Percentiles rank a stretch among this genome's conserved stretches.
Conservation (phyloP, 495 filamentous ascomycete genomes). For the Talaromyces trachyspermus region DNA sequence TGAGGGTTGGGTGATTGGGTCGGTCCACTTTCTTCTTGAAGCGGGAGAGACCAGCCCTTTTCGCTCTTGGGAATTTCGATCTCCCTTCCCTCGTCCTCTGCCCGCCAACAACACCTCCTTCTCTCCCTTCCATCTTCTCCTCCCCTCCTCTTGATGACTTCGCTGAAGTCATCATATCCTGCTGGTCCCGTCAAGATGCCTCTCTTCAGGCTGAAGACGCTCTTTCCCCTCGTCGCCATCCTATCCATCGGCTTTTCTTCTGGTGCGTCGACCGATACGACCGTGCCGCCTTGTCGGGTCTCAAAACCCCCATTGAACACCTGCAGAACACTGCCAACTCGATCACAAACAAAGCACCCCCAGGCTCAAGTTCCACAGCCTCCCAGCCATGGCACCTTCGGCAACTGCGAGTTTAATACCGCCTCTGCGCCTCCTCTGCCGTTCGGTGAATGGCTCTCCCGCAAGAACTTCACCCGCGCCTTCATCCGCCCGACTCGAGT, state of each 20-base stretch:
- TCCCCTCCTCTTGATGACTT: conserved; percentile 13
- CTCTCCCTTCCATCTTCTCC: conserved; percentile 8
- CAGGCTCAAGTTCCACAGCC: conserved; percentile 16
- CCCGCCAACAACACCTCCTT: too few species aligned
- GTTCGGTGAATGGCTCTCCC: conserved; percentile 38
- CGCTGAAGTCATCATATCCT: conserved; percentile 12
- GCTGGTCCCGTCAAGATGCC: conserved; percentile 33
- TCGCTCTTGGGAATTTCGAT: too few species aligned
- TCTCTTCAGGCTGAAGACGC: conserved; percentile 37
- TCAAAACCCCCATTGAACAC: conserved; percentile 34
- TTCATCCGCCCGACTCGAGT: conserved; percentile 39
- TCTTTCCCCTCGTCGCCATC: conserved; percentile 37
- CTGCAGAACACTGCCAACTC: conserved; percentile 9
- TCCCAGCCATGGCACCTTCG: conserved; percentile 5
- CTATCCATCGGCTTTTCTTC: conserved; percentile 41
- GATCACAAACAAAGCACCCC: conserved; percentile 80
- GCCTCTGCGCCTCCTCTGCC: conserved; percentile 30
- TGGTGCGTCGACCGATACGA: conserved; percentile 40
- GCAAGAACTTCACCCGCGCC: conserved; percentile 44
- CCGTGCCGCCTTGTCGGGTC: conserved; percentile 31
- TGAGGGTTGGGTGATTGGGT: too few species aligned
- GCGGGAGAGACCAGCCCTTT: background rate
- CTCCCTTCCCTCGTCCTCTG: background rate
- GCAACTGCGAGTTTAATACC: conserved; percentile 31
- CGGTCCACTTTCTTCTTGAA: conserved; percentile 1